phyloP scores from a whole-genome alignment of 139 green algal species.

The Marvania coccoides region DNA sequence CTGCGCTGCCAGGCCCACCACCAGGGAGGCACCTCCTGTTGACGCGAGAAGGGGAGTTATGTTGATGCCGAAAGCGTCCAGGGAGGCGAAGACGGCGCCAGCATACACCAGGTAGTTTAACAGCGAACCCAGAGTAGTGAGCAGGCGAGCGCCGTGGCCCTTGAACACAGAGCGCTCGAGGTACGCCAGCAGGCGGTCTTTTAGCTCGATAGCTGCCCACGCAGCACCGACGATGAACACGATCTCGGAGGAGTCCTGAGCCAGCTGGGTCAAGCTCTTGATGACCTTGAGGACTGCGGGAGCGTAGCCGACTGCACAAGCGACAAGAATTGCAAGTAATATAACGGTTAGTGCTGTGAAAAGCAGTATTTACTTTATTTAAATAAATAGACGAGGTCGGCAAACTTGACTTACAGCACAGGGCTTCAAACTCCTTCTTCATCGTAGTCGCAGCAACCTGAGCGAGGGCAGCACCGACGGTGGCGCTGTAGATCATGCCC shows the following conservation, averaged over 20 bases:
- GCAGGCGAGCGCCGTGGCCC: background rate
- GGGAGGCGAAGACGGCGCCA: background rate
- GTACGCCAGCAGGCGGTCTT: slow-evolving; percentile 7
- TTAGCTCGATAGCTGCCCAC: slow-evolving; percentile 8
- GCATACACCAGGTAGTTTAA: background rate
- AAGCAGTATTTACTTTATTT: background rate
- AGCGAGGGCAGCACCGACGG: background rate
- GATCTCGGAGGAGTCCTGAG: slow-evolving; percentile 12
- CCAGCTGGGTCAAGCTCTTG: slow-evolving; percentile 3
- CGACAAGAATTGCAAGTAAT: background rate
- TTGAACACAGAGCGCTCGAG: background rate
- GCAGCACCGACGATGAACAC: slow-evolving; percentile 11
- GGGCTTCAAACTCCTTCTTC: background rate
- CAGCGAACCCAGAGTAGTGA: background rate
- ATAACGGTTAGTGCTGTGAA: background rate
- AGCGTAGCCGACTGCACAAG: background rate
- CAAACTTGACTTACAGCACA: slow-evolving; percentile 7
- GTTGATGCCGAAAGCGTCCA: slow-evolving; percentile 11
- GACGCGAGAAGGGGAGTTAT: slow-evolving; percentile 18
- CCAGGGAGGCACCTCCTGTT: slow-evolving; percentile 9
- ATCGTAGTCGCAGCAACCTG: slow-evolving; percentile 7
- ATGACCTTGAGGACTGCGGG: background rate
- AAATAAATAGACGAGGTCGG: background rate
- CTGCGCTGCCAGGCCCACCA: slow-evolving; percentile 18
- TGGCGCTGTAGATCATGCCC: background rate